Conservation (phyloP, 345 rosid genomes). For the Dipteronia sinensis region DNA sequence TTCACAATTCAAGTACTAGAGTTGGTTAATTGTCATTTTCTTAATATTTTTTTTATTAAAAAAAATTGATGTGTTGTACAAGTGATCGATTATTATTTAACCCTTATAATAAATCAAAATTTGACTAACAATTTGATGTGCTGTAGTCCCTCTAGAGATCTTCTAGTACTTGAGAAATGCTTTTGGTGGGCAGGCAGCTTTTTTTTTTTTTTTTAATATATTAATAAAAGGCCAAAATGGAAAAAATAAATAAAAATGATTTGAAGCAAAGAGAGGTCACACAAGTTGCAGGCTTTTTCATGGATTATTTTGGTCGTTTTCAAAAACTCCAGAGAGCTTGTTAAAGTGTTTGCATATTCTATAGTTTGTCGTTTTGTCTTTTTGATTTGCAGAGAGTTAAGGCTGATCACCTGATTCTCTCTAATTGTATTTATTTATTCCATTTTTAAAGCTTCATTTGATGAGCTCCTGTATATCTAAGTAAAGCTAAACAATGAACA, state of each 20-base stretch:
- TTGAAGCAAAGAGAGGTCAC: constrained; percentile 19
- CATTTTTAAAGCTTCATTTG: constrained; percentile 20
- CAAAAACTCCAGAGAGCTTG: constrained; percentile 40
- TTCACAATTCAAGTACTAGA: constrained; percentile 14
- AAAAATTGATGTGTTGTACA: neutral
- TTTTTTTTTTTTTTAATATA: neutral
- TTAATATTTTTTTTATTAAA: neutral
- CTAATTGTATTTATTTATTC: neutral
- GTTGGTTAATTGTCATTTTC: constrained; percentile 19
- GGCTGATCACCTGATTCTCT: constrained; percentile 17
- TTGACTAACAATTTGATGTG: too few relatives aligned
- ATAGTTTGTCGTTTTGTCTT: constrained; percentile 34
- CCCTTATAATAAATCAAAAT: too few relatives aligned
- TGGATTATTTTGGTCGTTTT: constrained; percentile 42
- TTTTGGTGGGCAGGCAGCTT: constrained; percentile 12
- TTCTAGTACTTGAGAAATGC: constrained; percentile 14
- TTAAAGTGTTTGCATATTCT: constrained; percentile 42
- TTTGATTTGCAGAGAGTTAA: constrained; percentile 8
- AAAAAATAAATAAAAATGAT: neutral
- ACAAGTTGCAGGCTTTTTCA: constrained; percentile 46
- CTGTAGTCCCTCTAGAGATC: neutral
- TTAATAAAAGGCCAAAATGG: neutral
- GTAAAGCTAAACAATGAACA: constrained; percentile 32
- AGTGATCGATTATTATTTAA: too few relatives aligned
- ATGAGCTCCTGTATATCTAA: constrained; percentile 20